A percentile compares a stretch with the other conserved stretches of the same genome.
phyloP scores from a whole-genome alignment of 2,329 filamentous ascomycete genomes.

The Claviceps capensis region DNA sequence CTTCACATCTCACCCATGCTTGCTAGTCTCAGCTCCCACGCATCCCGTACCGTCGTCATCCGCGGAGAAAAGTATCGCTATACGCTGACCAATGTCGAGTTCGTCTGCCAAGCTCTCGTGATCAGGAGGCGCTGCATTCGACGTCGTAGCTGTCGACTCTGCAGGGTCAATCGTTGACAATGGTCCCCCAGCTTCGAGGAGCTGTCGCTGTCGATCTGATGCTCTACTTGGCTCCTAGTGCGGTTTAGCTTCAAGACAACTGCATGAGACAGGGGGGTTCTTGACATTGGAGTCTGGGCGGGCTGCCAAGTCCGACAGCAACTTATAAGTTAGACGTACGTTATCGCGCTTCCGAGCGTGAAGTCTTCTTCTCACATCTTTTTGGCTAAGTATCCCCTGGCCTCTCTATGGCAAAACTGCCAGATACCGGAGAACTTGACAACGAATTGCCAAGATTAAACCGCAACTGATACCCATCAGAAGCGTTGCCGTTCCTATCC shows the following conservation, averaged over 20 bases:
- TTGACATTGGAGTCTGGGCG: not conserved
- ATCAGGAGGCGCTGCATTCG: not conserved
- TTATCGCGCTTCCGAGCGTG: not conserved
- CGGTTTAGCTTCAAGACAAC: not conserved
- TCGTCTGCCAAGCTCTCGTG: not conserved
- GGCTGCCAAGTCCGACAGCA: not conserved
- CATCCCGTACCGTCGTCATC: not conserved
- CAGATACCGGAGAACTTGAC: not conserved
- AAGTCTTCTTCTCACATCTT: not conserved
- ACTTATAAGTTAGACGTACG: not conserved
- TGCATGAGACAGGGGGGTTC: too few species aligned
- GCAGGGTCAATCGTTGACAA: not conserved
- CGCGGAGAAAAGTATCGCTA: not conserved
- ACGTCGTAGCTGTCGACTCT: not conserved
- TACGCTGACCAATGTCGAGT: not conserved
- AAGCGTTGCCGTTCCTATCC: not conserved
- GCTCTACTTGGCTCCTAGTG: not conserved
- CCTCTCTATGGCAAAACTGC: not conserved
- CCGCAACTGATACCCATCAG: not conserved
- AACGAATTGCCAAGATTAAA: not conserved
- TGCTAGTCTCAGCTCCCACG: not conserved
- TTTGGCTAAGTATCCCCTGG: not conserved
- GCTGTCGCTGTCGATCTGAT: not conserved
- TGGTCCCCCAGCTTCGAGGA: not conserved
- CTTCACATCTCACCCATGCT: not conserved